Conservation (phyloP, 306 rosid species). For the Sicyos baderoa region DNA sequence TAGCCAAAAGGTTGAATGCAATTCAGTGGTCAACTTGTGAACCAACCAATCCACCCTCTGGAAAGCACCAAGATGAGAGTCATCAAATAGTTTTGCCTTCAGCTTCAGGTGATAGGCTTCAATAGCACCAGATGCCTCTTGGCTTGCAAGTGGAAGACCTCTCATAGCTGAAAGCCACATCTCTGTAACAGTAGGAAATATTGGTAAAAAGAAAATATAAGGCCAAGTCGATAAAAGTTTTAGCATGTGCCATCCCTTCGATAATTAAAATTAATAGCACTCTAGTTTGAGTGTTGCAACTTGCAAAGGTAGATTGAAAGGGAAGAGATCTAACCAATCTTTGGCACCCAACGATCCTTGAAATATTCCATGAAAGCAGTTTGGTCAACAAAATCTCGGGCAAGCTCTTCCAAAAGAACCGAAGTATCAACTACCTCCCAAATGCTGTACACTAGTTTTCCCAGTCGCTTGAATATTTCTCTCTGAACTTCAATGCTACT, state of each 20-base stretch:
- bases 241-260: background rate
- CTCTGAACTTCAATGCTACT: slow-evolving; percentile 61
- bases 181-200: slow-evolving; percentile 33
- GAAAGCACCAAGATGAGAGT: slow-evolving; percentile 88
- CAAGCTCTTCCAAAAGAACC: slow-evolving; percentile 47
- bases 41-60: slow-evolving; percentile 97
- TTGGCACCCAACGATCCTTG: slow-evolving; percentile 71
- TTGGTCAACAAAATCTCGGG: slow-evolving; percentile 78
- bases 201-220: slow-evolving; percentile 19
- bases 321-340: slow-evolving; percentile 66
- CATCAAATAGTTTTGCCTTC: slow-evolving; percentile 81
- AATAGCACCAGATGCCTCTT: slow-evolving; percentile 89
- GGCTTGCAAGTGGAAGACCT: slow-evolving; percentile 75
- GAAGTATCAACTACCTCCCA: slow-evolving; percentile 54
- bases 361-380: slow-evolving; percentile 82
- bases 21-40: slow-evolving; percentile 83
- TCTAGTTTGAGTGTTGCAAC: background rate
- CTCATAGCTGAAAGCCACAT: slow-evolving; percentile 91
- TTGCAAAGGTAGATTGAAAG: slow-evolving; percentile 20
- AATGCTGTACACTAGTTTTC: slow-evolving; percentile 53
- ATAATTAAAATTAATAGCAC: background rate
- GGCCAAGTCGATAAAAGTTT: background rate
- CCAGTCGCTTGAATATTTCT: slow-evolving; percentile 78
- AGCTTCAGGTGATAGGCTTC: slow-evolving; percentile 84
- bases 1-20: slow-evolving; percentile 90